Base-by-base conservation (phyloP, 768 basidiomycete species). In the Pulveroboletus sp. region DNA sequence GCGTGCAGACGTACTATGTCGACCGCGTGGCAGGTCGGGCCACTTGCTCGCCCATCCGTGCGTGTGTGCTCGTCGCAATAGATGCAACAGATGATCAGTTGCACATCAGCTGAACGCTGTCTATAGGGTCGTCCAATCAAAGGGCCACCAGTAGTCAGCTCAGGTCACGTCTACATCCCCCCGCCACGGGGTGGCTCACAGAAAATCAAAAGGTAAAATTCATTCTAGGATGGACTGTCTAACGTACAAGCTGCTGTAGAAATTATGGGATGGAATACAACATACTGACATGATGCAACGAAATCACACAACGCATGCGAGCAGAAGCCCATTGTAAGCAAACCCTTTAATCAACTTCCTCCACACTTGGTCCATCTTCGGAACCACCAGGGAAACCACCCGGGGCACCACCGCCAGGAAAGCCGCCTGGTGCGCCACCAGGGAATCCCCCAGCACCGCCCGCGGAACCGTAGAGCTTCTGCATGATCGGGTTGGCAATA, bases 351-450 rank as follows among this genome's bases (percentile, higher is more conserved):
- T 89, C 86, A 60, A 93, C 92, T 74, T 93, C 91, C 77, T 94
- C 91, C 46, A 93, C 91, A 51, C 83, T 85, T 40, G 91, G 92
- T 39, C 92, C 93, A 28, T 90, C 90, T 68, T 88, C 89, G 43
- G 73, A 70, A 32, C 76, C 82, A 49, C 82, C 81, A 30, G 83
- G 82, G 77, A 82, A 81, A 43, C 82, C 83, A 45, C 86, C 87
- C 31, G 85, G 82, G 41, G 80, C 81, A 66, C 80, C 89, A 42
- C 76, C 77, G 24, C 76, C 77, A 17, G 77, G 68, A 66, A 69
- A 69, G 31, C 79, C 79, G 6, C 78, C 79, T 36, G 74, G 77
- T 62, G 76, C 73, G 53, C 76, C 80, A 30, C 77, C 83, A 49
- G 85, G 82, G 71, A 80, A 73, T 14, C 78, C 78, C 47, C 80